Evolutionary conservation across 2,329 filamentous ascomycete genomes (phyloP), one percentile per base, ranked within the genome.

Genomic region (Sporothrix phasma): DNA sequence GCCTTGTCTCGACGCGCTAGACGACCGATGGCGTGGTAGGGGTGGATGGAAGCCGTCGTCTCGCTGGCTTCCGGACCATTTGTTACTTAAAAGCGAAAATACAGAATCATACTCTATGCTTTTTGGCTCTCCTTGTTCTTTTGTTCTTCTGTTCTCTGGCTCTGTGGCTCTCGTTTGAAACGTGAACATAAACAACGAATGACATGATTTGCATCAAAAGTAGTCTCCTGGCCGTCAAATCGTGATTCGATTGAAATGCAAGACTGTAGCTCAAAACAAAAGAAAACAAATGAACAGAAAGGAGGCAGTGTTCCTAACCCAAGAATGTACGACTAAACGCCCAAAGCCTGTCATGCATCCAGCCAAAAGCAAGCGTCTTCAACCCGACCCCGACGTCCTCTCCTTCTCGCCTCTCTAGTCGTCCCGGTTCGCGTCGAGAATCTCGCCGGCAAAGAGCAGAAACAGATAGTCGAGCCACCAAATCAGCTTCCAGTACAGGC

Each of bases 401-500:
- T 5, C 10, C n/a, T 31, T 11, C 34, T 10, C 22, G 8, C n/a
- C n/a, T 26, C 39, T 34, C 39, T 58, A 64, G 41, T 86, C 84
- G 65, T 86, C 84, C 76, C 83, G 84, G 67, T 84, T 82, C 10
- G 77, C 77, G 69, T 75, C 80, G 66, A 81, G 77, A 63, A 86
- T 81, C 69, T 86, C 84, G 24, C 83, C 80, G 47, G 79, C 79
- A 71, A 87, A 87, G 45, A 86, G 75, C 3, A 79, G 76, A 70
- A 86, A 84, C 62, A 78, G 80, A 19, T 77, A 76, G 70, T 87
- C 85, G 26, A 88, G 75, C 76, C 79, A 85, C 76, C 81, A 88
- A 69, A 88, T 83, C 49, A 87, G 70, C 73, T 83, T 84, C 85
- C 85, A 88, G 75, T 88, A 88, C 66, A 88, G 74, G 66, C 84